Evolutionary conservation across 2,329 filamentous ascomycete genomes (phyloP), one percentile per base, ranked within the genome.

Genomic region (Exophiala sp.): DNA sequence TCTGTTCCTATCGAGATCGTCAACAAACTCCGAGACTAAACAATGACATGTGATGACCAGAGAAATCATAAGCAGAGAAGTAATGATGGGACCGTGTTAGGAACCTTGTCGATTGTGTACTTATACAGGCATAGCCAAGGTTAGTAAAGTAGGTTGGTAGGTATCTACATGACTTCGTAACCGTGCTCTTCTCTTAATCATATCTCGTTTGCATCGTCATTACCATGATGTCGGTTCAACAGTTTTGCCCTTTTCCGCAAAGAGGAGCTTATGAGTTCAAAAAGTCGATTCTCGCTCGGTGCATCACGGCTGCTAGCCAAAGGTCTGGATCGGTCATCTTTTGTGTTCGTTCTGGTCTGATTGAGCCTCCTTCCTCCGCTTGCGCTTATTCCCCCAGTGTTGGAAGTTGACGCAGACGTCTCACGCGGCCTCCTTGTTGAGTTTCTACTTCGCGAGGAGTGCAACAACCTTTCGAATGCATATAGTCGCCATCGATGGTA

Each of bases 211-310:
- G 46, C 50, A 16, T 59, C 59, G 41, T 60, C 58, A 42, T 61
- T 50, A 18, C 36, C 42, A 44, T 61, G 29, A 40, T 43, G 36
- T 45, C 67, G 65, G 16, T 73, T 24, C 71, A 35, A 69, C 68
- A 38, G 72, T 70, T 52, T 72, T 73, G 47, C 65, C 67, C 62
- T 72, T 74, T 71, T 71, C 40, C 72, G 65, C 16, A 69, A 72
- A 16, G 69, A 65, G 9, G 68, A 68, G n/a, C 69, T 69, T 21
- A 73, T 70, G 55, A 75, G 70, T 50, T 75, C 72, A 54, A 76
- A 72, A 55, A 75, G 68, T 33, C 73, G 68, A 52, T 73, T 71
- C 64, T 69, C 40, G 66, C 70, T 38, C 71, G 55, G 34, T 8
- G 58, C 62, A 45, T 67, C 49, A 67, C 74, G 47, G 68, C 67